Percentiles rank a stretch among this genome's conserved stretches.
Evolutionary conservation across 2,329 filamentous ascomycete species (phyloP).

Genomic region (Raffaelea arxii): DNA sequence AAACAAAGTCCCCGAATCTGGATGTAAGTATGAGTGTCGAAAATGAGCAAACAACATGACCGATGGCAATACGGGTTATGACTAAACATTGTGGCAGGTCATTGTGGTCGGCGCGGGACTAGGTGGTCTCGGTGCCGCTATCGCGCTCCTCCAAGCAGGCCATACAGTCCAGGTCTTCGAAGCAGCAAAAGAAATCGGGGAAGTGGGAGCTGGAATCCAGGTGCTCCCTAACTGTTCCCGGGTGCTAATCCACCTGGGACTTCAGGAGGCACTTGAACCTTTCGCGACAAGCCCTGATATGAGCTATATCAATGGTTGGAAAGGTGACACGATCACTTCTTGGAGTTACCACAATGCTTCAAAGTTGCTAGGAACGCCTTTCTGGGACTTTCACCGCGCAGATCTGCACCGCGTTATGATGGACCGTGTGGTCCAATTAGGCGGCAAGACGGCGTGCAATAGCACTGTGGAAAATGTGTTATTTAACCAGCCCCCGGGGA

Average conservation of each 20-base stretch:
- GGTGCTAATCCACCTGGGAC: constrained; percentile 38
- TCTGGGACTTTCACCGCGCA: constrained; percentile 11
- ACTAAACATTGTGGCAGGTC: constrained; percentile 6
- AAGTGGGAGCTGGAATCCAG: constrained; percentile 39
- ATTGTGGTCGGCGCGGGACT: constrained; percentile 15
- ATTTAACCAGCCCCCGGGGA: constrained; percentile 2
- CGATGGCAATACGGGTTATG: too few species aligned
- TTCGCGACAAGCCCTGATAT: too few species aligned
- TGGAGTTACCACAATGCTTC: too few species aligned
- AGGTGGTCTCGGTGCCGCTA: constrained; percentile 10
- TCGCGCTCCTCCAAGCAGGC: constrained; percentile 8
- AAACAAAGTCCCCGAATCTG: neutral
- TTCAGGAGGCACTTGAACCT: too few species aligned
- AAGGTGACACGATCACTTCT: too few species aligned
- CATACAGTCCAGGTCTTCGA: constrained; percentile 15
- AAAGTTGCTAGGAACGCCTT: constrained; percentile 40
- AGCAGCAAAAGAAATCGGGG: constrained; percentile 21
- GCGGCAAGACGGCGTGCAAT: constrained; percentile 4
- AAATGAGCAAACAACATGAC: too few species aligned
- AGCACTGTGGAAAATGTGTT: constrained; percentile 7
- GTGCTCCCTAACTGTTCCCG: constrained; percentile 40
- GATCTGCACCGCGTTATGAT: constrained; percentile 10
- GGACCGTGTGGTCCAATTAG: constrained; percentile 5
- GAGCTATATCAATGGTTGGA: too few species aligned
- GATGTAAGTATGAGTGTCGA: neutral